Evolutionary conservation across 2,329 filamentous ascomycete species (phyloP), one percentile per base, ranked within the genome.

Genomic region (Phoma sp.): DNA sequence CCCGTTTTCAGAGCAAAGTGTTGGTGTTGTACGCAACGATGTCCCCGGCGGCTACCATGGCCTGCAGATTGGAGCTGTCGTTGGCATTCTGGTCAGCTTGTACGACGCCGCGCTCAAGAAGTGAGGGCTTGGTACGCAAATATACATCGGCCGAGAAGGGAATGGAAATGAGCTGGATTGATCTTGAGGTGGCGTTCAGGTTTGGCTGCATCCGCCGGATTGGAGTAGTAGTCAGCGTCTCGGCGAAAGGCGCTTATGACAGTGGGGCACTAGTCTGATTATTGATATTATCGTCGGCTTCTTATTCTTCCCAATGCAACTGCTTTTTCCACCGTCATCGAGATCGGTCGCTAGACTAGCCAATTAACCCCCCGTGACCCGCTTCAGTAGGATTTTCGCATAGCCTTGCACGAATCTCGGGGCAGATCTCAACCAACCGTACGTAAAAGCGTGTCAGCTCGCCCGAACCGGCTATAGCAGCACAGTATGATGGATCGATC

Each of bases 51-150:
- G 89, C 55, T 90, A 87, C 75, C 82, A 85, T 65, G 88, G 89
- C 29, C 78, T 91, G 42, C 73, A 93, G 40, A 84, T 88, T 28
- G 89, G 88, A 40, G 81, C 87, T 6, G 84, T 83, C 48, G 85
- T 93, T 61, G 88, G 87, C 4, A 83, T 84, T 18, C 68, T 93
- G 23, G 81, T 87, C 40, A 89, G 88, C 60, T 76, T 95, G 59
- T 95, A 93, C 74, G 90, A 93, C 61, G 91, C 90, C 32, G 86
- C 90, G 20, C 76, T 93, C 70, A 87, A 84, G 77, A 91, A 74
- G 47, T 75, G 64, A 60, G 17, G 12, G 14, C 14, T 28, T 17
- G n/a, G 15, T n/a, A 14, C 21, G 29, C 17, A 30, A 2, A 7
- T 23, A 21, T 5, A 39, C 2, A 1, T 25, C 11, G 21, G 17